phyloP scores from a whole-genome alignment of 2,329 filamentous ascomycete species.

The Chrysoporthe cubensis region DNA sequence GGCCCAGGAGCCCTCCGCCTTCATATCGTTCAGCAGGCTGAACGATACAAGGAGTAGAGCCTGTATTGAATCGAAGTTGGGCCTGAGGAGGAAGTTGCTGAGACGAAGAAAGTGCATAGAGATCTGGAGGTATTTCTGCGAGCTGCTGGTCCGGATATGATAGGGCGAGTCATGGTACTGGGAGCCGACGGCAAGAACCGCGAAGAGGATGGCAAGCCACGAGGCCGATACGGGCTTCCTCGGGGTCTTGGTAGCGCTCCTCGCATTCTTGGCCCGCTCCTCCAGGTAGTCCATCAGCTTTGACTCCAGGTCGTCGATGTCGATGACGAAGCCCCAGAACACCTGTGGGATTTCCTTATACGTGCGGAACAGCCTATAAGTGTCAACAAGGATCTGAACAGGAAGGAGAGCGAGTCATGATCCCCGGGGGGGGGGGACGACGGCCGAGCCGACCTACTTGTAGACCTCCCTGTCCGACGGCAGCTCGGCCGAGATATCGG shows the following conservation, averaged over 20 bases:
- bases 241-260: conserved; percentile 48
- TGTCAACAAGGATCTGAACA: background rate
- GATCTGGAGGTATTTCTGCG: conserved; percentile 65
- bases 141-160: conserved; percentile 61
- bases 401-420: background rate
- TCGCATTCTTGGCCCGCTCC: conserved; percentile 59
- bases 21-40: conserved; percentile 70
- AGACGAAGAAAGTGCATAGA: conserved; percentile 68
- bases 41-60: conserved; percentile 66
- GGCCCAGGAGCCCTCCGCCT: conserved; percentile 70
- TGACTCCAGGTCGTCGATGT: conserved; percentile 67
- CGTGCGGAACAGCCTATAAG: conserved; percentile 61
- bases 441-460: conserved; percentile 52
- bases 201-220: conserved; percentile 69
- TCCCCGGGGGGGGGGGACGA: background rate
- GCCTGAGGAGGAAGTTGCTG: conserved; percentile 65
- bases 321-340: conserved; percentile 70
- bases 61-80: conserved; percentile 68
- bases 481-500: conserved; percentile 64
- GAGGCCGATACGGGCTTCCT: conserved; percentile 61
- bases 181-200: conserved; percentile 66
- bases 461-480: conserved; percentile 69
- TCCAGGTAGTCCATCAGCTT: conserved; percentile 68
- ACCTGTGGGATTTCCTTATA: conserved; percentile 71
- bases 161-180: conserved; percentile 70